Conservation (phyloP, 495 filamentous ascomycete genomes). For the Hypoxylon fuscum region DNA sequence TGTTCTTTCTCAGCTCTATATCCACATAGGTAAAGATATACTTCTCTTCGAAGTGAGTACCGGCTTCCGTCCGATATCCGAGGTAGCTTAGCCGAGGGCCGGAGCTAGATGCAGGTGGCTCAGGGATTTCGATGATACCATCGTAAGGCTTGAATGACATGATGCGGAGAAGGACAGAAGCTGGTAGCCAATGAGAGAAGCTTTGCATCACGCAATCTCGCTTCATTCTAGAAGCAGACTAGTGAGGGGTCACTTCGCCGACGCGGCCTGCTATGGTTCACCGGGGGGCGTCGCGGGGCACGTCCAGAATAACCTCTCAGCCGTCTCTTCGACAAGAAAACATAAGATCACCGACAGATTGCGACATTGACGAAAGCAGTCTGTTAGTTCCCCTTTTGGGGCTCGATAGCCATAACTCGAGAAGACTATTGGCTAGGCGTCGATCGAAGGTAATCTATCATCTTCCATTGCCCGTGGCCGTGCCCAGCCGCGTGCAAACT, state of each 20-base stretch:
- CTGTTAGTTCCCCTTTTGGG: slow-evolving; percentile 19
- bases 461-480: slow-evolving; percentile 10
- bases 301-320: slow-evolving; percentile 13
- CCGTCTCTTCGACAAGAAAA: slow-evolving; percentile 12
- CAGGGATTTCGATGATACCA: slow-evolving; percentile 38
- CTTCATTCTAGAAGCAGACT: slow-evolving; percentile 28
- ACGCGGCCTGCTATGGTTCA: slow-evolving; percentile 6
- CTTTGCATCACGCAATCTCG: slow-evolving; percentile 41
- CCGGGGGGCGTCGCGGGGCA: slow-evolving; percentile 32
- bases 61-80: slow-evolving; percentile 25
- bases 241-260: slow-evolving; percentile 40
- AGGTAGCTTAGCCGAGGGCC: slow-evolving; percentile 30
- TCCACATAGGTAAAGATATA: too few relatives aligned
- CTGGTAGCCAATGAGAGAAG: slow-evolving; percentile 34
- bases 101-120: background rate
- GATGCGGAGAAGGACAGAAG: slow-evolving; percentile 34
- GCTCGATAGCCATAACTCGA: slow-evolving; percentile 8
- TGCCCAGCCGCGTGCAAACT: slow-evolving; percentile 7
- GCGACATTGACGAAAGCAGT: slow-evolving; percentile 32
- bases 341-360: slow-evolving; percentile 35
- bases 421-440: slow-evolving; percentile 19
- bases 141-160: slow-evolving; percentile 42
- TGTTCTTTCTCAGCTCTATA: too few relatives aligned
- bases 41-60: too few relatives aligned
- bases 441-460: slow-evolving; percentile 11